Evolutionary conservation across 2,329 filamentous ascomycete species (phyloP).

Genomic region (Didymella segeticola): DNA sequence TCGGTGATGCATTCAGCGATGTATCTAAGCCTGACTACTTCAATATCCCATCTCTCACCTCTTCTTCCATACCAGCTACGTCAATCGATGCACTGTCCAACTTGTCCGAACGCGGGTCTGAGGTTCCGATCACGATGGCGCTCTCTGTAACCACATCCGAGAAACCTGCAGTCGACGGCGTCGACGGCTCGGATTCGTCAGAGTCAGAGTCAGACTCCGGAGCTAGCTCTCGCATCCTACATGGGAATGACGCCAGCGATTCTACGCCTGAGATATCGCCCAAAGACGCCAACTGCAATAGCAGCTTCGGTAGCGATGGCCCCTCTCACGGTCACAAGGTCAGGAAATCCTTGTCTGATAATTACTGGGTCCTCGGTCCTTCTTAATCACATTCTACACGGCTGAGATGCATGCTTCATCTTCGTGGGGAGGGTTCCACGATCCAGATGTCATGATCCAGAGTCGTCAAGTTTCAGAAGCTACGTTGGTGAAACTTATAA

Average conservation of each 20-base stretch:
- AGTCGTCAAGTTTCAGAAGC: background rate
- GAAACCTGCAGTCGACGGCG: constrained; percentile 77
- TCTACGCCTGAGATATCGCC: constrained; percentile 13
- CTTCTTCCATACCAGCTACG: background rate
- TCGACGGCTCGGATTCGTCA: constrained; percentile 92
- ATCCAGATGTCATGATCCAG: too few species aligned
- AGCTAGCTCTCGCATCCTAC: constrained; percentile 86
- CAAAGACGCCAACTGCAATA: constrained; percentile 4
- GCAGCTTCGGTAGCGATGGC: constrained; percentile 22
- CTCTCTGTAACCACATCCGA: background rate
- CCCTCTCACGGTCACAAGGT: constrained; percentile 17
- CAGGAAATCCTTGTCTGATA: constrained; percentile 21
- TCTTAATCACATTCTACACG: constrained; percentile 10
- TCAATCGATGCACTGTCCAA: constrained; percentile 12
- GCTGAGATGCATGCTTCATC: too few species aligned
- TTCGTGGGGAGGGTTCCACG: background rate
- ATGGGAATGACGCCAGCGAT: constrained; percentile 79
- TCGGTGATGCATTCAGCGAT: constrained; percentile 1
- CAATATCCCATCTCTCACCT: background rate
- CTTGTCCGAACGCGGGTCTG: constrained; percentile 22
- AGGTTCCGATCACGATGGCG: constrained; percentile 8
- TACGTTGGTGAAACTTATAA: background rate
- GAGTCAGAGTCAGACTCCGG: constrained; percentile 93
- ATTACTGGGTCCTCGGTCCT: constrained; percentile 18
- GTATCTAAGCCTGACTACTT: constrained; percentile 1